phyloP scores from a whole-genome alignment of 106 monocot genomes.

The Amphibolis antarctica region DNA sequence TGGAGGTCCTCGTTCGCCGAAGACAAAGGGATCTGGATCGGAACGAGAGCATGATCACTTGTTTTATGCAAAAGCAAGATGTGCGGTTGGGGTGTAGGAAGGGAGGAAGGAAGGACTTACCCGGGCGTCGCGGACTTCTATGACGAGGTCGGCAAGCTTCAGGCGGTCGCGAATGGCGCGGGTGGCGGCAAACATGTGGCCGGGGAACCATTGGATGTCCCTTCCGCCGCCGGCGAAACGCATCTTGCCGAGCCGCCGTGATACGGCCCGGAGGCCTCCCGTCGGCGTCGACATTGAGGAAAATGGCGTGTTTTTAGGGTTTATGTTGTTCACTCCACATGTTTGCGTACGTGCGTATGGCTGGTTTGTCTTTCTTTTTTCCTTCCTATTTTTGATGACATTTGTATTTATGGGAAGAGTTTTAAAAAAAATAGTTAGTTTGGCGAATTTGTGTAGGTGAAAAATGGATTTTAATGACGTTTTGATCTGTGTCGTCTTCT shows the following conservation, averaged over 20 bases:
- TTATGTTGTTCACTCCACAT: too few species aligned
- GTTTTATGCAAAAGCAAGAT: neutral
- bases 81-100: neutral
- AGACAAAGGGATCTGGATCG: constrained; percentile 72
- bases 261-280: neutral
- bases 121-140: constrained; percentile 91
- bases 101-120: constrained; percentile 21
- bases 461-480: too few species aligned
- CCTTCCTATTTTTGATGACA: too few species aligned
- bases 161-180: constrained; percentile 91
- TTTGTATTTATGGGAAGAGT: too few species aligned
- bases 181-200: constrained; percentile 95
- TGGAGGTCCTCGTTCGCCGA: constrained; percentile 88
- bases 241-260: constrained; percentile 53
- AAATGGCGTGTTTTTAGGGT: too few species aligned
- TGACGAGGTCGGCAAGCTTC: constrained; percentile 92
- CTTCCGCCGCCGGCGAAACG: constrained; percentile 69
- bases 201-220: constrained; percentile 82
- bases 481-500: too few species aligned
- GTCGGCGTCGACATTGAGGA: neutral
- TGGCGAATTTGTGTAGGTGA: too few species aligned
- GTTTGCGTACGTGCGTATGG: too few species aligned
- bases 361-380: too few species aligned
- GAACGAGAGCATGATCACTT: neutral
- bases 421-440: too few species aligned